Evolutionary conservation across 768 basidiomycete genomes (phyloP), one percentile per base, ranked within the genome.

Genomic region (Phylloporus sp.): DNA sequence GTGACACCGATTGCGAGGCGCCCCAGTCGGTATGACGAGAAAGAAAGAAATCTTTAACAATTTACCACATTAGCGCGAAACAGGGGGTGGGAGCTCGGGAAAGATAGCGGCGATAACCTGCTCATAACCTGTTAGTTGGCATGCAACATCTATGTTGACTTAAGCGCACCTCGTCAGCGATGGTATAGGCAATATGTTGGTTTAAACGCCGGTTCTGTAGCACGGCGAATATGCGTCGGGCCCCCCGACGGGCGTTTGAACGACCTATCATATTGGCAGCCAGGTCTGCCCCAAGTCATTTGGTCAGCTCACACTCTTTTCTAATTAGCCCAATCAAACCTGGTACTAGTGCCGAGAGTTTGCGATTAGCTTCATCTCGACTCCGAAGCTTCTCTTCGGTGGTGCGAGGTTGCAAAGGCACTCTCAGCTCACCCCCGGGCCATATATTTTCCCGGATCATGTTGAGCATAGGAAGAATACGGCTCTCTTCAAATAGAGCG

Each of bases 231-330:
- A 96, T 88, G 39, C 92, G 77, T 32, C 92, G 77, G 9, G 95
- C 93, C 14, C 94, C 96, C 34, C 93, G 78, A 11, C 93, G 81
- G 15, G 95, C 93, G 61, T 99, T 98, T 4, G 89, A 85, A 24
- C 93, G 79, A n/a, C 96, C 96, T 55, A 97, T 97, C 86, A 97
- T 92, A 58, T 96, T 97, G 7, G 95, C 91, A 26, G 90, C 93
- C 42, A 97, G 69, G 60, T 98, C 95, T 96, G 55, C 9, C 38
- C 28, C 14, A 20, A 28, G 44, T 20, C 40, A 35, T 40, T 50
- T 20, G 18, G 32, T 31, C 11, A 49, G 40, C 44, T 15, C 31
- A 31, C 11, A 11, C 28, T 15, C 22, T 51, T 11, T 32, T 33
- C n/a, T 44, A 14, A 22, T 31, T 22, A 38, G 32, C 14, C 1